phyloP scores from a whole-genome alignment of 2,329 filamentous ascomycete genomes.

The Dothidotthia symphoricarpi region DNA sequence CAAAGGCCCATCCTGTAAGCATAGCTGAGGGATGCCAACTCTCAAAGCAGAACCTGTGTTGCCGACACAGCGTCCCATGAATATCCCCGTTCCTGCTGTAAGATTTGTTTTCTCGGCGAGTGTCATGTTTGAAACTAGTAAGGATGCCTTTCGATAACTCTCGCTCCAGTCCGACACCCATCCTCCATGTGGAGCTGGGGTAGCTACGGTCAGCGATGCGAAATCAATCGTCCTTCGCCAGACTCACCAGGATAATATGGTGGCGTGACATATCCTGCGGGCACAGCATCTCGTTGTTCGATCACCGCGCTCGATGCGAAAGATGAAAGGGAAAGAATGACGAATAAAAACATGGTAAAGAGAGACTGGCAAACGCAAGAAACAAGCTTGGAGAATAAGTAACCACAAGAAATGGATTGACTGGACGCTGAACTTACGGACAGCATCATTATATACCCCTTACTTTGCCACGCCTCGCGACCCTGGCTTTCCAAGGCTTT shows the following conservation, averaged over 20 bases:
- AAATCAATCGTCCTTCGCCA: background rate
- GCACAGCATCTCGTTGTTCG: constrained; percentile 33
- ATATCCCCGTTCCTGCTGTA: constrained; percentile 68
- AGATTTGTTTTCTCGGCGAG: constrained; percentile 78
- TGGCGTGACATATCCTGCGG: constrained; percentile 40
- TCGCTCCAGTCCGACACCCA: constrained; percentile 67
- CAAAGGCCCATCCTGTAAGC: constrained; percentile 64
- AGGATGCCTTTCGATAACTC: constrained; percentile 68
- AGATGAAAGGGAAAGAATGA: constrained; percentile 23
- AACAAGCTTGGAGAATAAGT: no score
- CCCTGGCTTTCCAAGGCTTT: no score
- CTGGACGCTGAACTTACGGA: no score
- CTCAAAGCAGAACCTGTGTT: constrained; percentile 71
- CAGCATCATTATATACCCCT: no score
- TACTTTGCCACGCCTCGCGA: no score
- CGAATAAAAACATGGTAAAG: constrained; percentile 21
- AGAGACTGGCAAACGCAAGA: background rate
- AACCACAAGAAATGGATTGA: no score
- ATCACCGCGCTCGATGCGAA: constrained; percentile 25
- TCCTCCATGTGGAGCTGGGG: constrained; percentile 62
- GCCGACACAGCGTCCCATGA: constrained; percentile 70
- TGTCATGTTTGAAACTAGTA: constrained; percentile 71
- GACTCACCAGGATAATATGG: constrained; percentile 64
- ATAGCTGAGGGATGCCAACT: constrained; percentile 68
- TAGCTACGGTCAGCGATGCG: constrained; percentile 1